Evolutionary conservation across 371 early-diverging fungal genomes (phyloP), one percentile per base, ranked within the genome.

Genomic region (Blyttiomyces sp.): DNA sequence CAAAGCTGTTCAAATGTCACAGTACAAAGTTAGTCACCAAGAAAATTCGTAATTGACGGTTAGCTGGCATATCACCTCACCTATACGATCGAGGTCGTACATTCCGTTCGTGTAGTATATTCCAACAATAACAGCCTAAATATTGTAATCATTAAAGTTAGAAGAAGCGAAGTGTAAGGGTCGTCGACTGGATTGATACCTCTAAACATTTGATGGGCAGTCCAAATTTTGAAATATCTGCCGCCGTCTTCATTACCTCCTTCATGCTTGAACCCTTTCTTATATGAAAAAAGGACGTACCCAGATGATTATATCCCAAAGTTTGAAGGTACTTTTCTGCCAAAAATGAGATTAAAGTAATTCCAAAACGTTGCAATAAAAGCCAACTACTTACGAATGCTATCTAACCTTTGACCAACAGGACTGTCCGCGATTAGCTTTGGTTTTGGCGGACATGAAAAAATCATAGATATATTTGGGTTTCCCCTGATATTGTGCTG

Each of bases 191-290:
- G n/a, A n/a, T n/a, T n/a, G n/a, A n/a, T n/a, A n/a, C 77, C 51
- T 76, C 77, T 31, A 76, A 67, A 39, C 77, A 76, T 54, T 76
- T 76, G 43, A 76, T 76, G n/a, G 77, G 77, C 24, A 76, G 43
- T 3, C 61, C 70, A 13, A 26, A 39, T 4, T 23, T 46, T 16
- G 61, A 24, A 31, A 76, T 76, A 11, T 64, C 64, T 33, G 57
- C 49, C 1, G 71, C 73, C 4, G 55, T 28, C 16, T 50, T 26
- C 57, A 64, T 62, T 4, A 76, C 53, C 7, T 55, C 43, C 4
- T 63, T 61, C 3, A 56, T 32, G 3, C 64, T 57, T 3, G 59
- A 36, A 19, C 61, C 42, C 43, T 76, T 76, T 30, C 58, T 53
- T 33, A 76, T 70, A 1, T 13, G 26, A 44, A 58, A 68, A 57